phyloP scores from a whole-genome alignment of 257 asterid species.

The Mitragyna speciosa region DNA sequence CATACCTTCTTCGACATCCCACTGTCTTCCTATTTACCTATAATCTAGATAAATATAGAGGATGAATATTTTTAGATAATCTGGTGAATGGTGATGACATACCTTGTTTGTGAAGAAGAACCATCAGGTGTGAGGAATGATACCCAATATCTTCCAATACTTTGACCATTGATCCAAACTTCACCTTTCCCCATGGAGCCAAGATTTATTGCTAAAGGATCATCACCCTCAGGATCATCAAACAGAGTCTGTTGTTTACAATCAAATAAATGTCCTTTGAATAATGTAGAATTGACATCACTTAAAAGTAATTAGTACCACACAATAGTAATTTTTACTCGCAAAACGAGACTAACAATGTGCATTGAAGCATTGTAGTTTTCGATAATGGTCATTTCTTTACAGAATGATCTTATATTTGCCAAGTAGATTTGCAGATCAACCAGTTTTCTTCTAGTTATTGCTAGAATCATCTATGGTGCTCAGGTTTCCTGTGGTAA shows the following conservation, averaged over 20 bases:
- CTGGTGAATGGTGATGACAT: conserved; percentile 7
- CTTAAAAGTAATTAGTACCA: background rate
- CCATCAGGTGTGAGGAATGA: conserved; percentile 57
- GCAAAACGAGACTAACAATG: too few relatives aligned
- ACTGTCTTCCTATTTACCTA: too few relatives aligned
- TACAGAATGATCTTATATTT: too few relatives aligned
- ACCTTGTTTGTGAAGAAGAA: conserved; percentile 80
- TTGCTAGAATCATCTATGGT: background rate
- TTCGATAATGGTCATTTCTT: background rate
- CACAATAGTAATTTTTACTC: too few relatives aligned
- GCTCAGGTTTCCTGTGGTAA: background rate
- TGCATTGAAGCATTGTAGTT: background rate
- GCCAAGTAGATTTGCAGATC: too few relatives aligned
- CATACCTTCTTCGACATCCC: too few relatives aligned
- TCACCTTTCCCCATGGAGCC: conserved; percentile 91
- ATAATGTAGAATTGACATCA: background rate
- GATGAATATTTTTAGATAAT: background rate
- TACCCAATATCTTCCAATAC: conserved; percentile 87
- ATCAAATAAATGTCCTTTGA: background rate
- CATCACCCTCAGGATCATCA: conserved; percentile 64
- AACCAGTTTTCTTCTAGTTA: background rate
- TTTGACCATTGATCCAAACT: conserved; percentile 76
- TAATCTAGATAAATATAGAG: too few relatives aligned
- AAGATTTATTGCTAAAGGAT: conserved; percentile 74
- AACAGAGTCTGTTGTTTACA: conserved; percentile 44